These are phyloP conservation scores for Sporothrix sp. DNA, from an alignment of 2,329 filamentous ascomycete species.

Conservation along the genomic window DNA sequence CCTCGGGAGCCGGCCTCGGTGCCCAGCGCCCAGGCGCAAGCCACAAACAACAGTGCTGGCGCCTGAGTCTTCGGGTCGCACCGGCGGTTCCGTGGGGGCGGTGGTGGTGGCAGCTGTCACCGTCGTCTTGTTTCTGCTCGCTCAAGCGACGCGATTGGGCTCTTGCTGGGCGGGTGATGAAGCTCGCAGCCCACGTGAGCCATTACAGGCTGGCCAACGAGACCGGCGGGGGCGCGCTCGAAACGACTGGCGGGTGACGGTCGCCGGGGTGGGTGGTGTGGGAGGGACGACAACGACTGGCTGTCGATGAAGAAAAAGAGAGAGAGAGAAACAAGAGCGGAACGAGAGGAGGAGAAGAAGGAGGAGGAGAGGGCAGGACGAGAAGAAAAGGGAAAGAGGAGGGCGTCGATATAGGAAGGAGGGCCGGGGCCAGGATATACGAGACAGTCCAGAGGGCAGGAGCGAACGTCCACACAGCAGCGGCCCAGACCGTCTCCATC, in stretches of 20 bases:
- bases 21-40: neutral
- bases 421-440: neutral
- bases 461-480: neutral
- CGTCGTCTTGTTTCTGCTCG: neutral
- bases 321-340: neutral
- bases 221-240: neutral
- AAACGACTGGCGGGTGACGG: neutral
- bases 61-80: slow-evolving; percentile 2
- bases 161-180: neutral
- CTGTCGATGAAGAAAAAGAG: neutral
- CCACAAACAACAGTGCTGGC: neutral
- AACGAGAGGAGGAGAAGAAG: neutral
- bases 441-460: neutral
- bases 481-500: no score
- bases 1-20: no score
- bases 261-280: neutral
- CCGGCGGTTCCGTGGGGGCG: slow-evolving; percentile 5
- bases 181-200: slow-evolving; percentile 1
- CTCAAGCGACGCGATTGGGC: no score
- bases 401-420: slow-evolving; percentile 1
- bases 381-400: neutral
- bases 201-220: neutral
- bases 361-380: neutral
- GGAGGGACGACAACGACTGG: slow-evolving; percentile 1
- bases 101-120: neutral